Evolutionary conservation across 73 alveolate genomes (phyloP).

Genomic region (Tetrahymena thermophila): DNA sequence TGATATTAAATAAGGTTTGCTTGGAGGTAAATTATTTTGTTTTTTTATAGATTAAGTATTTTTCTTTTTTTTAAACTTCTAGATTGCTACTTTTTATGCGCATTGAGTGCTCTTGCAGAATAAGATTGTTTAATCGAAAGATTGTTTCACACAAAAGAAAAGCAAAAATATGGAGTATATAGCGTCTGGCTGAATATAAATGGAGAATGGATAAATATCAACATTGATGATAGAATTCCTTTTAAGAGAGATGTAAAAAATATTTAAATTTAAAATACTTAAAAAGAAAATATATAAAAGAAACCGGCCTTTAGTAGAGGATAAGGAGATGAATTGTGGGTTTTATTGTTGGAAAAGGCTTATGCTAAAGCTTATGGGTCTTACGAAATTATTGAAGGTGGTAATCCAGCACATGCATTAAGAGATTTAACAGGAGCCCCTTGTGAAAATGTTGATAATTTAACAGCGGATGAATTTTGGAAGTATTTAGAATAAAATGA

Average conservation of each 20-base stretch:
- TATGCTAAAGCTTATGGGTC: slow-evolving; percentile 96
- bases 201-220: neutral
- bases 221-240: neutral
- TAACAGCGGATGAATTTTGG: slow-evolving; percentile 62
- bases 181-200: neutral
- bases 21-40: neutral
- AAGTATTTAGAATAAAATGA: slow-evolving; percentile 37
- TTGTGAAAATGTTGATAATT: slow-evolving; percentile 57
- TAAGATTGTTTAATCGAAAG: neutral
- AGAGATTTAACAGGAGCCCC: slow-evolving; percentile 92
- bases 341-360: slow-evolving; percentile 90
- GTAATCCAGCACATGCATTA: slow-evolving; percentile 76
- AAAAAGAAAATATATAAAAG: neutral
- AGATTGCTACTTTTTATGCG: neutral
- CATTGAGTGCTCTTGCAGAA: neutral
- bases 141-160: neutral
- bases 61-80: neutral
- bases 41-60: neutral
- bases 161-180: neutral
- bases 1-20: neutral
- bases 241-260: neutral
- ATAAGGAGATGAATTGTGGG: slow-evolving; percentile 92
- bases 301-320: slow-evolving; percentile 53
- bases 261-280: neutral
- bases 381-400: slow-evolving; percentile 88